Evolutionary conservation across 1,284 basidiomycete genomes (phyloP).

Genomic region (Sporisorium scitamineum): DNA sequence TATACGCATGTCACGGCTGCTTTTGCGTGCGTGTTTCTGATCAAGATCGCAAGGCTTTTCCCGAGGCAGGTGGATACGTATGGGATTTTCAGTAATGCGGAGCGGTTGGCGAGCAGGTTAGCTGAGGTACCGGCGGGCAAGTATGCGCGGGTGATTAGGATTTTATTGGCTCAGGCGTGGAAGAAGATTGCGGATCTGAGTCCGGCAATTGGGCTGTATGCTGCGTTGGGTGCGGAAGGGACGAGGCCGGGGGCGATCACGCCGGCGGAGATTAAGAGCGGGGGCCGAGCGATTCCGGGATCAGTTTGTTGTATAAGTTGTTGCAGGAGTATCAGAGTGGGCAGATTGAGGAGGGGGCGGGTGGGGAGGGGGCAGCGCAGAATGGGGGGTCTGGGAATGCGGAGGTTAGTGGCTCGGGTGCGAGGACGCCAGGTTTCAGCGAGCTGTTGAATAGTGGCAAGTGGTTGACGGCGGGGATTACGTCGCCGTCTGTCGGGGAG

Average conservation of each 20-base stretch:
- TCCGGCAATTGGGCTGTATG: slow-evolving; percentile 48
- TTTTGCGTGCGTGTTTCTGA: slow-evolving; percentile 89
- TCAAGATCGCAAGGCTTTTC: slow-evolving; percentile 90
- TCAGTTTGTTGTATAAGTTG: slow-evolving; percentile 49
- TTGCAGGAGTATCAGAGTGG: slow-evolving; percentile 46
- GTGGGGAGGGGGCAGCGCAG: neutral
- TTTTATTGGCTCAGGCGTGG: slow-evolving; percentile 48
- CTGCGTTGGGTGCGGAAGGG: slow-evolving; percentile 45
- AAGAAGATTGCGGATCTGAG: slow-evolving; percentile 55
- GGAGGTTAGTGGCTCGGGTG: slow-evolving; percentile 14
- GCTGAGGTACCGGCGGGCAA: slow-evolving; percentile 80
- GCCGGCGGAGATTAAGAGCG: slow-evolving; percentile 50
- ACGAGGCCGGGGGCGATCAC: slow-evolving; percentile 49
- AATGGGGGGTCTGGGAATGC: neutral
- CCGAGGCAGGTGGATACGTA: slow-evolving; percentile 81
- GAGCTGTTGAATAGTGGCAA: slow-evolving; percentile 27
- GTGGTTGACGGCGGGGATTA: slow-evolving; percentile 35
- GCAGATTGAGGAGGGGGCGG: slow-evolving; percentile 16
- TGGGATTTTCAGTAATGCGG: slow-evolving; percentile 81
- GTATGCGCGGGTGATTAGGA: slow-evolving; percentile 48
- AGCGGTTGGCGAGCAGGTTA: slow-evolving; percentile 82
- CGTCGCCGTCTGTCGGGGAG: slow-evolving; percentile 21
- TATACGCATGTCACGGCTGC: slow-evolving; percentile 90
- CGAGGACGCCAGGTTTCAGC: slow-evolving; percentile 24
- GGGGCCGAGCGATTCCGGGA: slow-evolving; percentile 51